These are phyloP conservation scores for Hemileia vastatrix DNA, from an alignment of 1,284 basidiomycete genomes.

Conservation along the genomic window DNA sequence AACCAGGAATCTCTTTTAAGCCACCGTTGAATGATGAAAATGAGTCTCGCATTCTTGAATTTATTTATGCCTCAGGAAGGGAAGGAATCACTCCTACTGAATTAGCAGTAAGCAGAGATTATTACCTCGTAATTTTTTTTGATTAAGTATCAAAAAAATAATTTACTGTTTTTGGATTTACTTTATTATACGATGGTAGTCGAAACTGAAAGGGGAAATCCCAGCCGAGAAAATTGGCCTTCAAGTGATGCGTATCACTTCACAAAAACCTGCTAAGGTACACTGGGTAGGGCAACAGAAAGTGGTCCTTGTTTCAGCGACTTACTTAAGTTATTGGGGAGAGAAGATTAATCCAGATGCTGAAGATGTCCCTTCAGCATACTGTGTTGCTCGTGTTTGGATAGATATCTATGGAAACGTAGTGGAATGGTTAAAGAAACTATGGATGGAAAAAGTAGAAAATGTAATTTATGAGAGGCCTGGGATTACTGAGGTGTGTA, in stretches of 20 bases:
- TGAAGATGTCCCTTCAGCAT: neutral
- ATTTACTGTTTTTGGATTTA: neutral
- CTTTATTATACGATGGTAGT: neutral
- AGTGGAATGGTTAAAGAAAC: conserved; percentile 6
- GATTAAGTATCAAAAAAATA: neutral
- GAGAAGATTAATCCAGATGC: neutral
- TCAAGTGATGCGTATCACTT: conserved; percentile 6
- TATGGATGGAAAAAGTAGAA: conserved; percentile 10
- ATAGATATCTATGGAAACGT: conserved; percentile 9
- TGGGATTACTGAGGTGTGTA: conserved; percentile 15
- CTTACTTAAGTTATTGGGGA: conserved; percentile 8
- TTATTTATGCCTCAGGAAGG: conserved; percentile 3
- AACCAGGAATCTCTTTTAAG: neutral
- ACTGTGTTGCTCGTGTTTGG: conserved; percentile 21
- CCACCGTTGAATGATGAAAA: neutral
- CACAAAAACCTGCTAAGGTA: conserved; percentile 11
- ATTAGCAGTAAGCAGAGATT: conserved; percentile 12
- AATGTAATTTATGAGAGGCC: conserved; percentile 9
- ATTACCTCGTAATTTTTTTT: neutral
- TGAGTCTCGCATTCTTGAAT: neutral
- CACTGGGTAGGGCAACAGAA: conserved; percentile 7
- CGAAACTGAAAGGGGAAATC: conserved; percentile 3
- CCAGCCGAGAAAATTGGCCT: neutral
- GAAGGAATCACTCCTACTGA: conserved; percentile 3
- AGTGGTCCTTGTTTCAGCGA: conserved; percentile 3